Conservation (phyloP, 2,329 filamentous ascomycete genomes). For the Decorospora gaudefroyi region DNA sequence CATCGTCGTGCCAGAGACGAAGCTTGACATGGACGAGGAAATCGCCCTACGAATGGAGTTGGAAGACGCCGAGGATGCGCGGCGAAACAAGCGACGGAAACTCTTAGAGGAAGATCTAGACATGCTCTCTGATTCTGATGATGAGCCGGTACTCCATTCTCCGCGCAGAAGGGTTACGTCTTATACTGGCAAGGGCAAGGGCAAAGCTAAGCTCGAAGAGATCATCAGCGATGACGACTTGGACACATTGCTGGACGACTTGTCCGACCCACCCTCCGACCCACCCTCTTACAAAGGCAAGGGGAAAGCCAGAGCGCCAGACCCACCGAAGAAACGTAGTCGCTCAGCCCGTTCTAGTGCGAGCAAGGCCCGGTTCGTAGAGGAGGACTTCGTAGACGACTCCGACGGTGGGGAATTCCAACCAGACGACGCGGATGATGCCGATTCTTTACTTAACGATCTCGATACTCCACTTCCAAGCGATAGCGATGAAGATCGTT, state of each 20-base stretch:
- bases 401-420: slow-evolving; percentile 39
- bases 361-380: slow-evolving; percentile 19
- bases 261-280: too few species aligned
- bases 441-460: slow-evolving; percentile 24
- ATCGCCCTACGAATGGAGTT: slow-evolving; percentile 63
- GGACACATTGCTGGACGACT: slow-evolving; percentile 10
- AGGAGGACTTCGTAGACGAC: slow-evolving; percentile 26
- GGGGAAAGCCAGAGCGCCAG: slow-evolving; percentile 30
- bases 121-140: slow-evolving; percentile 23
- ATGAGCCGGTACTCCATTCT: slow-evolving; percentile 14
- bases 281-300: slow-evolving; percentile 29
- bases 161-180: slow-evolving; percentile 12
- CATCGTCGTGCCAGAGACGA: slow-evolving; percentile 24
- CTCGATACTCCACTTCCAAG: slow-evolving; percentile 23
- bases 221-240: slow-evolving; percentile 12
- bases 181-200: slow-evolving; percentile 27
- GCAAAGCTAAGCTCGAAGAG: slow-evolving; percentile 19
- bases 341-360: slow-evolving; percentile 29
- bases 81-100: slow-evolving; percentile 47
- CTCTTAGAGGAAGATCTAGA: slow-evolving; percentile 39
- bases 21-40: slow-evolving; percentile 55
- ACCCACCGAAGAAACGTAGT: slow-evolving; percentile 15
- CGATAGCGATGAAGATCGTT: slow-evolving; percentile 37
- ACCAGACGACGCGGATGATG: slow-evolving; percentile 34
- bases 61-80: slow-evolving; percentile 55